A percentile compares a stretch with the other conserved stretches of the same genome.
phyloP scores from a whole-genome alignment of 257 asterid species.

The Gentiana macrophylla region DNA sequence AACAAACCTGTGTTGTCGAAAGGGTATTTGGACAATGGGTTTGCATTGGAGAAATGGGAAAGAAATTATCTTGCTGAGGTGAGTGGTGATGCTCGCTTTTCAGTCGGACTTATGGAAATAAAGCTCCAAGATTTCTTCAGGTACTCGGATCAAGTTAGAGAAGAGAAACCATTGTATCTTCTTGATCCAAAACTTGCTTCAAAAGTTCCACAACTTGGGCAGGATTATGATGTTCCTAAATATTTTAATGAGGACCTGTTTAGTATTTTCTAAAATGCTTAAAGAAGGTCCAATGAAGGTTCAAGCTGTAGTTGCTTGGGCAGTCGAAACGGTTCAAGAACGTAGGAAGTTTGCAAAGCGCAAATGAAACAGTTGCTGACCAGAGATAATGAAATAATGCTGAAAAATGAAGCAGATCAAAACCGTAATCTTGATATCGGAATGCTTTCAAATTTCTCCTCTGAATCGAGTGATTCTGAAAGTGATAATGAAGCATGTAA shows the following conservation, averaged over 20 bases:
- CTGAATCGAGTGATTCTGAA: too few species aligned
- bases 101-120: slow-evolving; percentile 85
- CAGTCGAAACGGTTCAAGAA: slow-evolving; percentile 4
- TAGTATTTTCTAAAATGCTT: slow-evolving; percentile 33
- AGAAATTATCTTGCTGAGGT: slow-evolving; percentile 44
- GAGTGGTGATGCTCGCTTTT: slow-evolving; percentile 48
- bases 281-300: slow-evolving; percentile 33
- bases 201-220: slow-evolving; percentile 60
- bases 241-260: slow-evolving; percentile 85
- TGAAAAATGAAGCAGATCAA: too few species aligned
- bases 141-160: slow-evolving; percentile 73
- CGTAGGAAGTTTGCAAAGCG: too few species aligned
- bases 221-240: slow-evolving; percentile 60
- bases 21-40: slow-evolving; percentile 74
- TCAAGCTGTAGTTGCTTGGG: slow-evolving; percentile 34
- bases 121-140: slow-evolving; percentile 53
- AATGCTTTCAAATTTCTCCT: too few species aligned
- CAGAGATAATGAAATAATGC: too few species aligned
- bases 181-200: slow-evolving; percentile 82
- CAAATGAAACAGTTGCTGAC: too few species aligned
- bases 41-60: slow-evolving; percentile 73
- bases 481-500: too few species aligned
- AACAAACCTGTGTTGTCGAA: slow-evolving; percentile 80
- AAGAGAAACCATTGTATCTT: slow-evolving; percentile 88
- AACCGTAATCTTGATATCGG: too few species aligned